A percentile compares a stretch with the other conserved stretches of the same genome.
These are phyloP conservation scores for Hypoxylon crocopeplum DNA, from an alignment of 495 filamentous ascomycete species.

Conservation along the genomic window DNA sequence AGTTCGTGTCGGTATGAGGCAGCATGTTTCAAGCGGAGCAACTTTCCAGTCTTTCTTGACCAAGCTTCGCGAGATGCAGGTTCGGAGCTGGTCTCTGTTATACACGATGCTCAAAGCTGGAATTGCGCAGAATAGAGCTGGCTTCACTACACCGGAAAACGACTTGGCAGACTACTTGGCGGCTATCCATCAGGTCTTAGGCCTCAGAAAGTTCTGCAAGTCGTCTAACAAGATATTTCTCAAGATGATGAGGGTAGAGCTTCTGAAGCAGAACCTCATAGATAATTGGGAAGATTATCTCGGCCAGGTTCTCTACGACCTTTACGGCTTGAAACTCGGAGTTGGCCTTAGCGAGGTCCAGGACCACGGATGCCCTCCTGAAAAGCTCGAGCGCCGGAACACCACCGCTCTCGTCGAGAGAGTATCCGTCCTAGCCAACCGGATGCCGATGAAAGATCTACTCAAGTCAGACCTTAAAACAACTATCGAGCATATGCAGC, in stretches of 20 bases:
- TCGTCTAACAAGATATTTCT: constrained; percentile 84
- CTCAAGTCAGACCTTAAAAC: constrained; percentile 86
- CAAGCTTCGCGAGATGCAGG: constrained; percentile 86
- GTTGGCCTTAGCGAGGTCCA: constrained; percentile 68
- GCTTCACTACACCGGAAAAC: constrained; percentile 68
- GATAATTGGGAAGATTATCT: constrained; percentile 80
- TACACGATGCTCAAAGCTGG: constrained; percentile 77
- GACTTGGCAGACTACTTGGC: constrained; percentile 77
- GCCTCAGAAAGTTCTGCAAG: constrained; percentile 84
- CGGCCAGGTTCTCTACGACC: constrained; percentile 85
- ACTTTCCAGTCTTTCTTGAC: constrained; percentile 64
- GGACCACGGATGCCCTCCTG: constrained; percentile 77
- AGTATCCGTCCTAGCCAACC: constrained; percentile 77
- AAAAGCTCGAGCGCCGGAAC: constrained; percentile 76
- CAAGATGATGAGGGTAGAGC: constrained; percentile 84
- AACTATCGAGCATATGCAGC: constrained; percentile 89
- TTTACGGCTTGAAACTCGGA: constrained; percentile 83
- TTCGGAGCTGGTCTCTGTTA: constrained; percentile 83
- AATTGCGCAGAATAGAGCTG: constrained; percentile 67
- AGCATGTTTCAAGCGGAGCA: constrained; percentile 43
- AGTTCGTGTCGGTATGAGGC: constrained; percentile 71
- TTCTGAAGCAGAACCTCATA: constrained; percentile 66
- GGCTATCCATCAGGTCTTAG: constrained; percentile 82
- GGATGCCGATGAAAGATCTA: constrained; percentile 89
- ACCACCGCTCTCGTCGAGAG: constrained; percentile 82